These are phyloP conservation scores for Ogataea pini DNA, from an alignment of 805 yeast genomes.

Conservation along the genomic window DNA sequence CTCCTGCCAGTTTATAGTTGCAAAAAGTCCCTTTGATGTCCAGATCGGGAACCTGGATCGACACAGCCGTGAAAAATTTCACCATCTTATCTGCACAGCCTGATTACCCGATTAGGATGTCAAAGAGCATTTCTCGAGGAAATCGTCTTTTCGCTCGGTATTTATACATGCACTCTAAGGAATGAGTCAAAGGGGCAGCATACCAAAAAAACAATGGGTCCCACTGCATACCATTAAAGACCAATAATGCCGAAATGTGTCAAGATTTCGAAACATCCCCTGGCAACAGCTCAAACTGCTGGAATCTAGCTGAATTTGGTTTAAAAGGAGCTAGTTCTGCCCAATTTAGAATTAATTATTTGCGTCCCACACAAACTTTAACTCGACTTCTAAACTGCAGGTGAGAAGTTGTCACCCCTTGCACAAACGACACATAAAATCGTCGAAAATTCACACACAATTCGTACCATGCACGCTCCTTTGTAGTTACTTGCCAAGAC, in stretches of 20 bases:
- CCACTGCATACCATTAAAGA: not conserved
- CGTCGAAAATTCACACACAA: not conserved
- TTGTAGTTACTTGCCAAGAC: not conserved
- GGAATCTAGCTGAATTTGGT: not conserved
- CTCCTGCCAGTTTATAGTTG: not conserved
- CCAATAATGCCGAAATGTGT: constrained; percentile 2
- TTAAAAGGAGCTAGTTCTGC: not conserved
- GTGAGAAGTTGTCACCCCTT: not conserved
- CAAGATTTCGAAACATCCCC: constrained; percentile 4
- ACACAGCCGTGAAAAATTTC: constrained; percentile 11
- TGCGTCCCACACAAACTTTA: not conserved
- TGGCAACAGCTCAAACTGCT: not conserved
- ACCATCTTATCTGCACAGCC: constrained; percentile 15
- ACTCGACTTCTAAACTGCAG: constrained; percentile 3
- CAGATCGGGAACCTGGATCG: constrained; percentile 23
- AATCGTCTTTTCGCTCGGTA: not conserved
- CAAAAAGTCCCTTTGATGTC: constrained; percentile 23
- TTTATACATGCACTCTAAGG: constrained; percentile 1
- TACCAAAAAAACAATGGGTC: not conserved
- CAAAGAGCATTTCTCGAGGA: constrained; percentile 15
- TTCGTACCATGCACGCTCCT: not conserved
- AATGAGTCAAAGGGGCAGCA: constrained; percentile 1
- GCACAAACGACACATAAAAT: not conserved
- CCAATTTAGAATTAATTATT: not conserved
- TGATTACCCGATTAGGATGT: constrained; percentile 13